phyloP scores from a whole-genome alignment of 148 eudicot genomes.

The Cornus florida region DNA sequence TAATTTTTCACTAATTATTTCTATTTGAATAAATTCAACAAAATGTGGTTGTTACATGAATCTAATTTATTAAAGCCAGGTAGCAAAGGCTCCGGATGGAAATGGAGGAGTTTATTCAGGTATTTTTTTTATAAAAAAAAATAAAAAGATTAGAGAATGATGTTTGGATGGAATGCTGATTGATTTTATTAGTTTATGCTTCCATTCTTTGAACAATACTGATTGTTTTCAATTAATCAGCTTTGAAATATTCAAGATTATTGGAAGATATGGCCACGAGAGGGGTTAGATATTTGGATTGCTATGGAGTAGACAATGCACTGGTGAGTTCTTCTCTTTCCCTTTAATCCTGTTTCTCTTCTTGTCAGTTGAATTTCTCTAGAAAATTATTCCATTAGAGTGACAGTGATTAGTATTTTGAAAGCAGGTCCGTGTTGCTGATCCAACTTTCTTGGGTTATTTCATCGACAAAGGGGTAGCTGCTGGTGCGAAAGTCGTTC shows the following conservation, averaged over 20 bases:
- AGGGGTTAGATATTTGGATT: slow-evolving; percentile 88
- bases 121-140: slow-evolving; percentile 7
- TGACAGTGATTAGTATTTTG: slow-evolving; percentile 7
- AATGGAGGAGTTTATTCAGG: slow-evolving; percentile 99
- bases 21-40: background rate
- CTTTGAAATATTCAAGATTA: slow-evolving; percentile 79
- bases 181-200: background rate
- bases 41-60: background rate
- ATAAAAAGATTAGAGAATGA: background rate
- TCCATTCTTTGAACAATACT: background rate
- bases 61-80: slow-evolving; percentile 45
- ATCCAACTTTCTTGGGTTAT: slow-evolving; percentile 97
- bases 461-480: slow-evolving; percentile 83
- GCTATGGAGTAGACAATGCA: slow-evolving; percentile 98
- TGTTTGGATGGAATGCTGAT: background rate
- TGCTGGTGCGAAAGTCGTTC: slow-evolving; percentile 96
- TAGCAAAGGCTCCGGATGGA: slow-evolving; percentile 98
- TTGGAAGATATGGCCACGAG: slow-evolving; percentile 92
- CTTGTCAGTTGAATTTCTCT: background rate
- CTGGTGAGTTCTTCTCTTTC: slow-evolving; percentile 48
- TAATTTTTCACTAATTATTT: background rate
- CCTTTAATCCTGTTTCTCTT: slow-evolving; percentile 5
- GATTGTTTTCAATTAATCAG: slow-evolving; percentile 30
- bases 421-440: slow-evolving; percentile 92
- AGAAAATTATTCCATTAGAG: slow-evolving; percentile 16